These are phyloP conservation scores for Exserohilum rostratum DNA, from an alignment of 2,329 filamentous ascomycete genomes.

Conservation along the genomic window DNA sequence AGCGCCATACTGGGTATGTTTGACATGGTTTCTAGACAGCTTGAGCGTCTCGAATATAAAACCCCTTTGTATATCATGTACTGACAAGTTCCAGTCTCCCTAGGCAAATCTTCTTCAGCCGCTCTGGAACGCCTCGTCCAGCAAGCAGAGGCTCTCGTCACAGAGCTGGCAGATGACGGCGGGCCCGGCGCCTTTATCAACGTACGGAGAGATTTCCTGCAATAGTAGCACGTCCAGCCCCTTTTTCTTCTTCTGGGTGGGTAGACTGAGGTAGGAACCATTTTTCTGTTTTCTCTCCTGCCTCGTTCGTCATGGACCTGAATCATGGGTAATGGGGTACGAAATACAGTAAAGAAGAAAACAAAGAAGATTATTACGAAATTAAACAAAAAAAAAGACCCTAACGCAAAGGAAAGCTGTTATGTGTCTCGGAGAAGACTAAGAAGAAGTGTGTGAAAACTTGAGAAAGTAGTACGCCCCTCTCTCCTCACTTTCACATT, in stretches of 20 bases:
- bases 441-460: too few relatives aligned
- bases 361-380: too few relatives aligned
- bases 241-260: neutral
- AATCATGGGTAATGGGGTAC: too few relatives aligned
- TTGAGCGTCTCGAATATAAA: neutral
- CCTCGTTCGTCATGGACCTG: too few relatives aligned
- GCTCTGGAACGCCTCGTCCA: constrained; percentile 84
- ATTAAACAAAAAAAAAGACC: too few relatives aligned
- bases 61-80: neutral
- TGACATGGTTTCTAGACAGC: neutral
- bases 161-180: constrained; percentile 78
- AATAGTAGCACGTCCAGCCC: constrained; percentile 19
- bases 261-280: too few relatives aligned
- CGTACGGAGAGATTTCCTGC: constrained; percentile 52
- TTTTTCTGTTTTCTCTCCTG: too few relatives aligned
- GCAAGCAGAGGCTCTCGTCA: constrained; percentile 85
- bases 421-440: too few relatives aligned
- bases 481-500: too few relatives aligned
- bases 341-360: too few relatives aligned
- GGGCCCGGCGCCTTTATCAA: constrained; percentile 84
- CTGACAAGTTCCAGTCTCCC: constrained; percentile 66
- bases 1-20: constrained; percentile 80
- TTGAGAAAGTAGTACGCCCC: too few relatives aligned
- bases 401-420: too few relatives aligned
- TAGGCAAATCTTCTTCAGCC: constrained; percentile 87